Evolutionary conservation across 768 basidiomycete genomes (phyloP).

Genomic region (Postia placenta): DNA sequence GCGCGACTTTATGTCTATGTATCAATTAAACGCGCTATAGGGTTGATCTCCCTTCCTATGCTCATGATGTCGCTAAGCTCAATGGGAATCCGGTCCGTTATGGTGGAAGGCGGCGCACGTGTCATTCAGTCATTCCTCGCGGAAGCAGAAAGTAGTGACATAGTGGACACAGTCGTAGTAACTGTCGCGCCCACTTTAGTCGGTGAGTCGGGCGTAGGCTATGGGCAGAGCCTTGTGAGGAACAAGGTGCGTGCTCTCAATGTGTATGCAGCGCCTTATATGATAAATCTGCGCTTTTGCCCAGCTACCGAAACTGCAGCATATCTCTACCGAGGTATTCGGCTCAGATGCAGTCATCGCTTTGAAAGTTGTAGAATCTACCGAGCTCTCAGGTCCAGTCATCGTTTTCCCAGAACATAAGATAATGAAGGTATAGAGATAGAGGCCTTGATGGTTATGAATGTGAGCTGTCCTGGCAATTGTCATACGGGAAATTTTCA

Average conservation of each 20-base stretch:
- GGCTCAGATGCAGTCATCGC: conserved; percentile 26
- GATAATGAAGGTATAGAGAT: no score
- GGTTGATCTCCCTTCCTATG: conserved; percentile 36
- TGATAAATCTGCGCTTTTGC: conserved; percentile 1
- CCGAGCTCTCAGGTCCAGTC: no score
- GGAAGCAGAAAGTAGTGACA: conserved; percentile 14
- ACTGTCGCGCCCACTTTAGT: conserved; percentile 87
- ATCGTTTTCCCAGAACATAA: no score
- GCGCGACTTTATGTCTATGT: background rate
- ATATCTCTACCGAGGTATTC: conserved; percentile 21
- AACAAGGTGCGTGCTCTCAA: conserved; percentile 14
- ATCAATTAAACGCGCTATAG: conserved; percentile 17
- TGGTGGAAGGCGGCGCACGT: conserved; percentile 93
- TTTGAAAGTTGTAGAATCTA: conserved; percentile 13
- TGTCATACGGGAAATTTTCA: no score
- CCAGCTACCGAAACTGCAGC: conserved; percentile 20
- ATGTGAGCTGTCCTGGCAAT: no score
- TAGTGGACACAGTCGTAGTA: conserved; percentile 69
- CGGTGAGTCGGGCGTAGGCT: conserved; percentile 64
- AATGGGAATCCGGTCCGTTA: conserved; percentile 64
- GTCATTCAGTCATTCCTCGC: conserved; percentile 73
- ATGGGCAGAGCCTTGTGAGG: conserved; percentile 28
- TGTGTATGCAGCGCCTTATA: conserved; percentile 22
- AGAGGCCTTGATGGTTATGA: no score
- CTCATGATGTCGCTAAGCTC: conserved; percentile 49